phyloP scores from a whole-genome alignment of 75 land plant genomes.

The Cunninghamia lanceolata region DNA sequence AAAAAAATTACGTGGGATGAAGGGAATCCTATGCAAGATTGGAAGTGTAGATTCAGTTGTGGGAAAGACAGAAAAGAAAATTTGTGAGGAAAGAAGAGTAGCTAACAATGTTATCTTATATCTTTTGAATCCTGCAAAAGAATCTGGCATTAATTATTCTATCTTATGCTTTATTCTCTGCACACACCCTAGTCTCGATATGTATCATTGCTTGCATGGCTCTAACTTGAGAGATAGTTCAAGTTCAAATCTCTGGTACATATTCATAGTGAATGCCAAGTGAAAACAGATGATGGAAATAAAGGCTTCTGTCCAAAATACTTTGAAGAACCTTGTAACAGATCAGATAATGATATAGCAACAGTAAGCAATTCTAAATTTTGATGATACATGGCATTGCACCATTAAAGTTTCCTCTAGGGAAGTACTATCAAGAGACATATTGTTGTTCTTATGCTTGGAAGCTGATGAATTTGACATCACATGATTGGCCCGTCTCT shows the following conservation, averaged over 20 bases:
- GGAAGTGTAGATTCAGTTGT: constrained; percentile 39
- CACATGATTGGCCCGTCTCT: constrained; percentile 4
- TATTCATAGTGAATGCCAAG: not conserved
- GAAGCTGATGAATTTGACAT: not conserved
- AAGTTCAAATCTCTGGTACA: too few relatives aligned
- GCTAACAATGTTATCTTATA: not conserved
- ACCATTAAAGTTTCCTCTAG: not conserved
- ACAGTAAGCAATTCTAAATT: not conserved
- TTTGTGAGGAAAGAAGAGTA: constrained; percentile 83
- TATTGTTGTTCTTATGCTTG: not conserved
- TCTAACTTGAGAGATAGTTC: not conserved
- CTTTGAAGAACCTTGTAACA: not conserved
- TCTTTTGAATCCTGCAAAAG: not conserved
- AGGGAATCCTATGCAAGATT: constrained; percentile 58
- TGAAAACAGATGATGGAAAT: not conserved
- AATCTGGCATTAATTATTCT: not conserved
- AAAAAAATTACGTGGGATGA: constrained; percentile 77
- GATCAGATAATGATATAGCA: not conserved
- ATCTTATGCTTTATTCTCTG: not conserved
- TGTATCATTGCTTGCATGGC: not conserved
- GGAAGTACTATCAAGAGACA: not conserved
- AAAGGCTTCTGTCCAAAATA: not conserved
- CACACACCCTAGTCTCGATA: not conserved
- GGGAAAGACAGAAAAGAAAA: constrained; percentile 43
- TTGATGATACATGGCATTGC: not conserved